Conservation (phyloP, 495 filamentous ascomycete genomes). For the Corynascus novoguineensis region DNA sequence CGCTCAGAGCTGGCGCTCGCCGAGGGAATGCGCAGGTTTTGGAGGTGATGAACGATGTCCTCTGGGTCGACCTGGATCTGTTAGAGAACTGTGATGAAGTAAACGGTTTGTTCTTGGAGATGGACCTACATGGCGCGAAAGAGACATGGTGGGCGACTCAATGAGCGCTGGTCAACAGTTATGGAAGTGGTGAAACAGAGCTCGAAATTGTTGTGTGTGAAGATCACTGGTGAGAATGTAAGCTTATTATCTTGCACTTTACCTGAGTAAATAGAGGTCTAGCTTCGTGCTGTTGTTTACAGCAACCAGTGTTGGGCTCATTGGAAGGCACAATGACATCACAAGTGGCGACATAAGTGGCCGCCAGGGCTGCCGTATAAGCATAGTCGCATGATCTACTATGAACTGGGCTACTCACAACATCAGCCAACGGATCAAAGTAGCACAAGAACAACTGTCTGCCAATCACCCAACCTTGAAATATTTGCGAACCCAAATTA, state of each 20-base stretch:
- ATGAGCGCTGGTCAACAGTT: not conserved
- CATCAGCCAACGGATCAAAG: too few species aligned
- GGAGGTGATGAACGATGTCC: conserved; percentile 52
- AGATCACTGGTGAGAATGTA: too few species aligned
- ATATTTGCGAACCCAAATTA: too few species aligned
- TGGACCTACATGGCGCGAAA: conserved; percentile 24
- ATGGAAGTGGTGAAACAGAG: not conserved
- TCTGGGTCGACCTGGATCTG: conserved; percentile 53
- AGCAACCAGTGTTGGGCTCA: not conserved
- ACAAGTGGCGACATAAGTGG: not conserved
- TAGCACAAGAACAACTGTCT: too few species aligned
- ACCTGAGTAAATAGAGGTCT: too few species aligned
- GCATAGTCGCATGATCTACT: too few species aligned
- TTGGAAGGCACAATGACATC: not conserved
- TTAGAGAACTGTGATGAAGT: not conserved
- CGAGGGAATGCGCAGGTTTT: conserved; percentile 38
- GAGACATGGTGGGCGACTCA: conserved; percentile 17
- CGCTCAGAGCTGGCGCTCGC: conserved; percentile 29
- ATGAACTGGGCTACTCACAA: too few species aligned
- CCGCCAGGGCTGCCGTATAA: not conserved
- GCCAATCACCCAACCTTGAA: too few species aligned
- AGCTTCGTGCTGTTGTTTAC: not conserved
- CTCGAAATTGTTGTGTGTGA: not conserved
- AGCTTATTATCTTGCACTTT: too few species aligned
- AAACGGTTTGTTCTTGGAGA: not conserved